Conservation (phyloP, 2,329 filamentous ascomycete genomes). For the Arthrobotrys iridis region DNA sequence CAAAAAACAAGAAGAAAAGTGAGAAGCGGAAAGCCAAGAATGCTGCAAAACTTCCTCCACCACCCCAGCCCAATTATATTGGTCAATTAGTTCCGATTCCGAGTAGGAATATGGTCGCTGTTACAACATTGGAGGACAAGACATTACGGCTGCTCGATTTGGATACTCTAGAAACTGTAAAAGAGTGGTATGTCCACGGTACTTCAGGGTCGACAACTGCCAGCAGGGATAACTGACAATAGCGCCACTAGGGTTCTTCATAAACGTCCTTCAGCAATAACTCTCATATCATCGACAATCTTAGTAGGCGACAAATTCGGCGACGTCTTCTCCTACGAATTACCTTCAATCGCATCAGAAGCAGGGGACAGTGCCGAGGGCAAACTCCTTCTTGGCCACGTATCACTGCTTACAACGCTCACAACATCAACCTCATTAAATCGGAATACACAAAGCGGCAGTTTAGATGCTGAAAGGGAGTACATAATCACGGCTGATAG, state of each 20-base stretch:
- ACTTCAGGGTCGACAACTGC: constrained; percentile 24
- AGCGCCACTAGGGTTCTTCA: constrained; percentile 74
- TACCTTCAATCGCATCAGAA: constrained; percentile 16
- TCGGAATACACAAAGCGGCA: background rate
- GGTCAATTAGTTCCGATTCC: constrained; percentile 62
- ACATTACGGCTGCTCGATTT: constrained; percentile 81
- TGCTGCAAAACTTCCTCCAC: background rate
- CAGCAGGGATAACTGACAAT: constrained; percentile 13
- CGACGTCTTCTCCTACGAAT: constrained; percentile 81
- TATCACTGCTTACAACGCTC: constrained; percentile 90
- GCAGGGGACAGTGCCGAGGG: constrained; percentile 70
- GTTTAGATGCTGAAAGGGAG: constrained; percentile 62
- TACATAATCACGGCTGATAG: constrained; percentile 76
- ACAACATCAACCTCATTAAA: constrained; percentile 65
- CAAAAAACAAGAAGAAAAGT: constrained; percentile 12
- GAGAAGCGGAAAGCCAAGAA: constrained; percentile 17
- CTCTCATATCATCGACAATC: constrained; percentile 77
- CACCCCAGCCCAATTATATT: constrained; percentile 58
- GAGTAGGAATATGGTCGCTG: constrained; percentile 75
- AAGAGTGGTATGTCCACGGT: constrained; percentile 50
- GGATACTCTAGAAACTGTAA: constrained; percentile 78
- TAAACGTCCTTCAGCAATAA: constrained; percentile 83
- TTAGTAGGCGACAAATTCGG: constrained; percentile 94
- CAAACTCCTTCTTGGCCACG: constrained; percentile 85
- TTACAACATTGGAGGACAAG: constrained; percentile 91